Percentiles rank a stretch among this genome's conserved stretches.
phyloP scores from a whole-genome alignment of 306 rosid species.

The Pyrus betulifolia region DNA sequence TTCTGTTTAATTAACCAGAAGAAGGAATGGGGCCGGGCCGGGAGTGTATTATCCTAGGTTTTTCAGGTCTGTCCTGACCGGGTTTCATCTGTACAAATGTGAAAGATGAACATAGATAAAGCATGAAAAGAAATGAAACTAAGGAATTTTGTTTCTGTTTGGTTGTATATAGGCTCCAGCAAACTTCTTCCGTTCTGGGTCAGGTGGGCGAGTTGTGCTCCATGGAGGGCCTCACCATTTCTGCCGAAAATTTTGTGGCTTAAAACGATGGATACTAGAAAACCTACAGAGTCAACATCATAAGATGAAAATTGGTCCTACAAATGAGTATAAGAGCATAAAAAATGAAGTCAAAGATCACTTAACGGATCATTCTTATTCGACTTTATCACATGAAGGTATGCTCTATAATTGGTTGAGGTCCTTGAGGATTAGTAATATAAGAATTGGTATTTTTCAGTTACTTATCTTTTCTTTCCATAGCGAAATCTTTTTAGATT shows the following conservation, averaged over 20 bases:
- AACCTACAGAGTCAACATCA: constrained; percentile 23
- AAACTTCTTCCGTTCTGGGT: constrained; percentile 10
- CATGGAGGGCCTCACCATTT: constrained; percentile 39
- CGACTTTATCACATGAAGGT: constrained; percentile 31
- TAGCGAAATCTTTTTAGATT: neutral
- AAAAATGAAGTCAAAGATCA: constrained; percentile 28
- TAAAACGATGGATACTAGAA: constrained; percentile 55
- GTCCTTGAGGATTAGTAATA: constrained; percentile 32
- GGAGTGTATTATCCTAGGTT: too few relatives aligned
- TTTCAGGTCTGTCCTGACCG: too few relatives aligned
- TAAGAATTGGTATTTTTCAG: neutral
- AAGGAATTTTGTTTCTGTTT: too few relatives aligned
- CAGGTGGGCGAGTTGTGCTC: constrained; percentile 18
- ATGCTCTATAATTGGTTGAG: constrained; percentile 13
- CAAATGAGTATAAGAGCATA: constrained; percentile 29
- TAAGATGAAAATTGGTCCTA: constrained; percentile 23
- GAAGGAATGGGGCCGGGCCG: neutral
- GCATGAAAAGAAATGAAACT: too few relatives aligned
- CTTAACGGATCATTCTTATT: constrained; percentile 18
- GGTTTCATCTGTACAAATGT: neutral
- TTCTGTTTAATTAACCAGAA: neutral
- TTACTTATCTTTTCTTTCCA: neutral
- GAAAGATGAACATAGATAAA: too few relatives aligned
- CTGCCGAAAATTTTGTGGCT: constrained; percentile 47
- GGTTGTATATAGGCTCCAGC: constrained; percentile 34